Base-by-base conservation (phyloP, 306 rosid species). In the Inga laurina region DNA sequence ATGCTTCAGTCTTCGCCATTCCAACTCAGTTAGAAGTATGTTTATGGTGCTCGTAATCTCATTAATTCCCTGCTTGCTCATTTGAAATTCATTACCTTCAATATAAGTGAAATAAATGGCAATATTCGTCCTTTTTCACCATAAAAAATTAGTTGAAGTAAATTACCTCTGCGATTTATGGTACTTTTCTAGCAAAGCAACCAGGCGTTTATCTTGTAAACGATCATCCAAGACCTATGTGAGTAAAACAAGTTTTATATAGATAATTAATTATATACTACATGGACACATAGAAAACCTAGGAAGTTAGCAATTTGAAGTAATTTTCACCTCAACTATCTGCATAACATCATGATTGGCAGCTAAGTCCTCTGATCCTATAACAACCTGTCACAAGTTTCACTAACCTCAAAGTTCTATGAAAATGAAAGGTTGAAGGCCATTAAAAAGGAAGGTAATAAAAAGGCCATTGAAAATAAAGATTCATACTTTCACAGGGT, bases 291-390 rank as follows among this genome's bases (percentile, higher is more conserved):
- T n/a, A 51, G 49, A 56, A 44, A 45, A 75, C 41, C 83, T n/a
- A 49, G 43, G 30, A 75, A 61, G 43, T 46, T 74, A 49, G 34
- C 14, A 56, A 84, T 30, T 66, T 72, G 56, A 52, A 73, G 59
- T 24, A 79, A 81, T 19, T 77, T 75, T 78, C 82, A 96, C 99
- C 99, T 96, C 99, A 67, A 96, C 95, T 90, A 96, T 96, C 90
- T 96, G 99, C 98, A 96, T 91, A 69, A 94, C 99, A 86, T 96
- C 98, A 79, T 96, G 99, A 84, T 96, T 96, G 71, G 99, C 99
- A 77, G 98, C 88, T 83, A 96, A 91, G 88, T 96, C 99, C 81
- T 96, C 99, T 51, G 99, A 96, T 73, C 99, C 99, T 72, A 96
- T 90, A 80, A 96, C 99, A 68, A 96, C 99, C 99, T 96, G 89